A percentile compares a stretch with the other conserved stretches of the same genome.
Conservation (phyloP, 495 filamentous ascomycete species). For the Penicillium goetzii region DNA sequence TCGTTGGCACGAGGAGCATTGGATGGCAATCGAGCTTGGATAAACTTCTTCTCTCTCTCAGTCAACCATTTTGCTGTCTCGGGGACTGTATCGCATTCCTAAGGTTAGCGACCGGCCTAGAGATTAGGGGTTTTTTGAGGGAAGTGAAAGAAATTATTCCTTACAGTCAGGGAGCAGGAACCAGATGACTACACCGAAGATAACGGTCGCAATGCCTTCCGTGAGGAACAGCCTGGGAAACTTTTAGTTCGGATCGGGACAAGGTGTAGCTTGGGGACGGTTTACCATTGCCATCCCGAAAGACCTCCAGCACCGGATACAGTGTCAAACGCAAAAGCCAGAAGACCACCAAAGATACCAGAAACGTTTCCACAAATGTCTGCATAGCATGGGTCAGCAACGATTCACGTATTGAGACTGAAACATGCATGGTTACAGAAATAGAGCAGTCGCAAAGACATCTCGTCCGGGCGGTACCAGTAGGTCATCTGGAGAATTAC, state of each 20-base stretch:
- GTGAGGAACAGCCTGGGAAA: constrained; percentile 36
- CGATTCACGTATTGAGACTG: neutral
- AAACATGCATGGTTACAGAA: constrained; percentile 17
- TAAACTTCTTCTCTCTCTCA: constrained; percentile 43
- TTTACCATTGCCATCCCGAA: constrained; percentile 43
- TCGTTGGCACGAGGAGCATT: constrained; percentile 44
- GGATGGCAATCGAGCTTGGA: constrained; percentile 43
- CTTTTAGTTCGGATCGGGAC: neutral
- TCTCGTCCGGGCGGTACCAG: constrained; percentile 47
- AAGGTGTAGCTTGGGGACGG: neutral
- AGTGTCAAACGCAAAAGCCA: constrained; percentile 38
- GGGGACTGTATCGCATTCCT: constrained; percentile 21
- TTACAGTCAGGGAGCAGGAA: constrained; percentile 42
- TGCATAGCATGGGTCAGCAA: constrained; percentile 26
- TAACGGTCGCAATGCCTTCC: constrained; percentile 43
- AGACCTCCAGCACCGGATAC: constrained; percentile 36
- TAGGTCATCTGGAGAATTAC: constrained; percentile 39
- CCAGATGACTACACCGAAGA: constrained; percentile 37
- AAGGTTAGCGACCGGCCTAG: neutral
- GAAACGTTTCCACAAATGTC: constrained; percentile 40
- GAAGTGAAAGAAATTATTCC: neutral
- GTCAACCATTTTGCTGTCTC: constrained; percentile 42
- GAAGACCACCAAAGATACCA: constrained; percentile 37
- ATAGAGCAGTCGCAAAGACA: constrained; percentile 31
- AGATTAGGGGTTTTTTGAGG: neutral